Percentiles rank a stretch among this genome's conserved stretches.
These are phyloP conservation scores for Rhynchospora breviuscula DNA, from an alignment of 176 grass and related monocot species.

Conservation along the genomic window DNA sequence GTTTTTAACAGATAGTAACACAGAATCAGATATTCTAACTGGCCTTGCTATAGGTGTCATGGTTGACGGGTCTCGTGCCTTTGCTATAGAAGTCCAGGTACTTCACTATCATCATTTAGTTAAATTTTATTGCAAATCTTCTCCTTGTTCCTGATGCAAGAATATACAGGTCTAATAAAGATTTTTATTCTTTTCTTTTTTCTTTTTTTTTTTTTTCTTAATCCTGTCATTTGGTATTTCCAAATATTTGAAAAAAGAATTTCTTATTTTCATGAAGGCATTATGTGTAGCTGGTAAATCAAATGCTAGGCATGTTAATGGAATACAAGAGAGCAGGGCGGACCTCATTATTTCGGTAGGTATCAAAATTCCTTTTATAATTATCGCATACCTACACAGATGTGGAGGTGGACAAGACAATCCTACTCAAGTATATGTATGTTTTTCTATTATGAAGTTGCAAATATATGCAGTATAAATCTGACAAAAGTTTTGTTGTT, in stretches of 20 bases:
- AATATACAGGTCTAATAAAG: background rate
- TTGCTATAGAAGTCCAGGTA: conserved; percentile 96
- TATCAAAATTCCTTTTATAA: background rate
- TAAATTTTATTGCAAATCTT: conserved; percentile 21
- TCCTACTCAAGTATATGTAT: background rate
- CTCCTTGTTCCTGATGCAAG: background rate
- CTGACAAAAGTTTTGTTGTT: conserved; percentile 13
- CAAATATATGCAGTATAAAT: background rate
- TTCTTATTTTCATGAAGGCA: conserved; percentile 54
- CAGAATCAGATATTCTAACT: conserved; percentile 76
- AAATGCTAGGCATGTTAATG: conserved; percentile 49
- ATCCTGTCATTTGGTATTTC: conserved; percentile 1
- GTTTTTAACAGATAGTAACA: conserved; percentile 72
- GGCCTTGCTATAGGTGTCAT: conserved; percentile 88
- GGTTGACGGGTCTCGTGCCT: conserved; percentile 79
- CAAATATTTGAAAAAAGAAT: background rate
- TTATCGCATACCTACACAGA: background rate
- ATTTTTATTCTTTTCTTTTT: background rate
- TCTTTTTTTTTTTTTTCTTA: conserved; percentile 4
- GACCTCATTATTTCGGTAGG: conserved; percentile 81
- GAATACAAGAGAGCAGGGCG: conserved; percentile 44
- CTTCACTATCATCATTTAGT: background rate
- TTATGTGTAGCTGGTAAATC: conserved; percentile 54
- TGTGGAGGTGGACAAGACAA: background rate
- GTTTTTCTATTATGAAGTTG: background rate